Base-by-base conservation (phyloP, 2,329 filamentous ascomycete genomes). In the Eurotiales sp. region DNA sequence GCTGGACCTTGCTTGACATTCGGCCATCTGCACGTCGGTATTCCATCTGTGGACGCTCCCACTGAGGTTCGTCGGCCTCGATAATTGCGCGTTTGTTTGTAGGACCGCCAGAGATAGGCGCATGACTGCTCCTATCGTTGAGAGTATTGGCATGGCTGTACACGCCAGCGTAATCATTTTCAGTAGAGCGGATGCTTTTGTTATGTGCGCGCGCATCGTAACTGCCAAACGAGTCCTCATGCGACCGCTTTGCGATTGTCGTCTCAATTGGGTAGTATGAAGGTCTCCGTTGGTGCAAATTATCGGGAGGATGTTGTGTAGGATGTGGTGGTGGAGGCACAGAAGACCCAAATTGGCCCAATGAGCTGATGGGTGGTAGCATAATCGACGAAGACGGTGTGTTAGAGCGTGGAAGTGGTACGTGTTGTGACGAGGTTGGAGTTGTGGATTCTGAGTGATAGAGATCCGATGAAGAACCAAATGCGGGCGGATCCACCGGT, bases 51-150 rank as follows among this genome's bases (percentile, higher is more conserved):
- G 53, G 46, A 19, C 42, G 43, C 23, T 49, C 49, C 53, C 45
- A 52, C 6, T 27, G 23, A n/a, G 27, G 23, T 4, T 40, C 17
- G 12, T 50, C 47, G 10, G 34, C 10, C 40, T 54, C 52, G n/a
- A 45, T 19, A 8, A 25, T 12, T 15, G 15, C 48, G 30, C 40
- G 49, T 40, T 45, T 30, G 2, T 14, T 3, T 37, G 51, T 15
- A n/a, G 40, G 40, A 8, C 40, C 40, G 10, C 3, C 8, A 23
- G 39, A 17, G 14, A 5, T 25, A 12, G 40, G 30, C 22, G 69
- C 59, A 29, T n/a, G n/a, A n/a, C n/a, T n/a, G n/a, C 58, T 49
- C 48, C 69, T 66, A 66, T 69, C 69, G 46, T 73, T 72, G 54
- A 77, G 73, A 54, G 69, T 62, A 23, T 76, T 65, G 1, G 71